Evolutionary conservation across 805 yeast species (phyloP).

Genomic region (Ascoidea asiatica): DNA sequence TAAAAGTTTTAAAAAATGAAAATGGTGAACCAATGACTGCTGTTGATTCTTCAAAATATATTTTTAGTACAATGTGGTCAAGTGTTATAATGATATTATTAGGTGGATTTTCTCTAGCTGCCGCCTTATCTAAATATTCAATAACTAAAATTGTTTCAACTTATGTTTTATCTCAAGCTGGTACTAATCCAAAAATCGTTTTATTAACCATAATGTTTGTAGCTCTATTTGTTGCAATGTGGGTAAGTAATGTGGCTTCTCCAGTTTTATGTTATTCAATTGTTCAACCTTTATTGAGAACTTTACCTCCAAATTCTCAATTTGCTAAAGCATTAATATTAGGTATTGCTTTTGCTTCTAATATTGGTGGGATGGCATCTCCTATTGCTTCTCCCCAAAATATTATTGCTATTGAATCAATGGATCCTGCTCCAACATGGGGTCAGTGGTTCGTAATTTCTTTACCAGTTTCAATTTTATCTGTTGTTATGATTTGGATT

Average conservation of each 20-base stretch:
- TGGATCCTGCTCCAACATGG: slow-evolving; percentile 76
- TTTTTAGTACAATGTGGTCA: slow-evolving; percentile 87
- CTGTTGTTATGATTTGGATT: slow-evolving; percentile 59
- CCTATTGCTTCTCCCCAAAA: slow-evolving; percentile 97
- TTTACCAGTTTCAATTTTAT: slow-evolving; percentile 59
- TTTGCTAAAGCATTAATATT: slow-evolving; percentile 75
- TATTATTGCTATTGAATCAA: slow-evolving; percentile 75
- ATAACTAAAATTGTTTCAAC: slow-evolving; percentile 81
- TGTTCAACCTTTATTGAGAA: slow-evolving; percentile 78
- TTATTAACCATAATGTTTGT: slow-evolving; percentile 75
- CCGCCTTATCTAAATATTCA: slow-evolving; percentile 83
- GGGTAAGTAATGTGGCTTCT: slow-evolving; percentile 96
- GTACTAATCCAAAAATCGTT: slow-evolving; percentile 71
- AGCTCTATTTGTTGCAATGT: slow-evolving; percentile 78
- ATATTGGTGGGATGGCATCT: slow-evolving; percentile 93
- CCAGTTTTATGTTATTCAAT: slow-evolving; percentile 89
- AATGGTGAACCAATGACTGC: slow-evolving; percentile 41
- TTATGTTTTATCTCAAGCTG: slow-evolving; percentile 66
- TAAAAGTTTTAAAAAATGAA: slow-evolving; percentile 49
- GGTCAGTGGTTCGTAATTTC: slow-evolving; percentile 86
- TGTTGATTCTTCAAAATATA: slow-evolving; percentile 55
- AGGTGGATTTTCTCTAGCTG: slow-evolving; percentile 94
- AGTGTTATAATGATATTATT: slow-evolving; percentile 79
- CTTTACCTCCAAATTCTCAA: slow-evolving; percentile 63
- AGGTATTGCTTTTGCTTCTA: slow-evolving; percentile 88